Evolutionary conservation across 805 yeast species (phyloP).

Genomic region (Kurtzmaniella fragi): DNA sequence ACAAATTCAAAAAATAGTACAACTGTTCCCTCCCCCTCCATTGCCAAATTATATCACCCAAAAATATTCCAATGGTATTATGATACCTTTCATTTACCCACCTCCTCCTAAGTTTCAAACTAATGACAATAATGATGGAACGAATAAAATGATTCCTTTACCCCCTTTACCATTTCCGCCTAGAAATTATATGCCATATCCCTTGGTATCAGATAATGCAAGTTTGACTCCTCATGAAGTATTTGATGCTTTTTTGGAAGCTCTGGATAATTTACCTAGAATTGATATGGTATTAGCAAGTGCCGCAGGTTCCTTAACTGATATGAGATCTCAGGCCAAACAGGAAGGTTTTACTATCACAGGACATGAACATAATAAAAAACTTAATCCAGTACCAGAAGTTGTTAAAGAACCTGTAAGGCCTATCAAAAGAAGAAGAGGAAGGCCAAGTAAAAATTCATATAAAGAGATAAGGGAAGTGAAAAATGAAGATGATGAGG

Average conservation of each 20-base stretch:
- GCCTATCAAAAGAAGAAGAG: slow-evolving; percentile 4
- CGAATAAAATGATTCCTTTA: slow-evolving; percentile 6
- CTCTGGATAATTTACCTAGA: slow-evolving; percentile 31
- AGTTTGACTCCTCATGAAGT: slow-evolving; percentile 32
- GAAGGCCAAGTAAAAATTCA: slow-evolving; percentile 3
- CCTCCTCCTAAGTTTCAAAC: slow-evolving; percentile 28
- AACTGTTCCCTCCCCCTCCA: slow-evolving; percentile 34
- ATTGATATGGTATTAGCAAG: slow-evolving; percentile 43
- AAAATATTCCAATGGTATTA: slow-evolving; percentile 19
- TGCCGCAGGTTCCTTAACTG: slow-evolving; percentile 41
- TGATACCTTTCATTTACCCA: slow-evolving; percentile 42
- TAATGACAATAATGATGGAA: not conserved
- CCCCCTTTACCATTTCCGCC: slow-evolving; percentile 45
- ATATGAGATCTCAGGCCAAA: slow-evolving; percentile 27
- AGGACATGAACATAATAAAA: slow-evolving; percentile 10
- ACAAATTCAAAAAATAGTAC: slow-evolving; percentile 20
- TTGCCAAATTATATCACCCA: slow-evolving; percentile 4
- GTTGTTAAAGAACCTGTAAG: not conserved
- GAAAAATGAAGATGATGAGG: slow-evolving; percentile 6
- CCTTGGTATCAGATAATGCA: slow-evolving; percentile 30
- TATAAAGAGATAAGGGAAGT: slow-evolving; percentile 4
- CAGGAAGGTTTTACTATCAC: slow-evolving; percentile 26
- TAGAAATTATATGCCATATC: slow-evolving; percentile 41
- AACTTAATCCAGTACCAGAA: not conserved
- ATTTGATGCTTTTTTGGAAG: slow-evolving; percentile 30